Conservation (phyloP, 768 basidiomycete genomes). For the Termitomyces sp. region DNA sequence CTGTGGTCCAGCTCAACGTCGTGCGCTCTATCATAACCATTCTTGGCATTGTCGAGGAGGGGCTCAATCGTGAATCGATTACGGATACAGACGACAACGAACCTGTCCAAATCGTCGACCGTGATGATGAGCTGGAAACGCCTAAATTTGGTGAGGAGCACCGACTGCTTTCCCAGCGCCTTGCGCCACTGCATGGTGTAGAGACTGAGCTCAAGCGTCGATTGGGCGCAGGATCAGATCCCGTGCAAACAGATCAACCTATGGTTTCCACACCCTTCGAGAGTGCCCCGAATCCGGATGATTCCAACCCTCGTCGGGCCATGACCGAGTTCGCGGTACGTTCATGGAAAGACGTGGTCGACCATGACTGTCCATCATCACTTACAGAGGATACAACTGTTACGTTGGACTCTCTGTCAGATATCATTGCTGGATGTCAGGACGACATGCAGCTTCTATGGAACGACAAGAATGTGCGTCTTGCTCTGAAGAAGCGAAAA, state of each 20-base stretch:
- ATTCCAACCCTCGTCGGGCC: constrained; percentile 19
- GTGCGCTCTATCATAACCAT: constrained; percentile 66
- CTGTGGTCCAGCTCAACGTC: constrained; percentile 77
- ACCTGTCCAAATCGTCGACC: constrained; percentile 9
- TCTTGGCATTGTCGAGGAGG: constrained; percentile 53
- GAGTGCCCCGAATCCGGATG: constrained; percentile 18
- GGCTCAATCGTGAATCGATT: constrained; percentile 36
- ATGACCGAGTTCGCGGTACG: constrained; percentile 47
- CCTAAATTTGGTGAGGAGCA: constrained; percentile 48
- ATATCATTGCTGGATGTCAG: constrained; percentile 52
- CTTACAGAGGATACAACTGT: constrained; percentile 4
- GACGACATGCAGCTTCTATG: constrained; percentile 63
- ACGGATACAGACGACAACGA: constrained; percentile 31
- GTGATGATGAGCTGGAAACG: constrained; percentile 6
- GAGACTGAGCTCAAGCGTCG: constrained; percentile 60
- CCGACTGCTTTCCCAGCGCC: constrained; percentile 49
- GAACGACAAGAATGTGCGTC: constrained; percentile 48
- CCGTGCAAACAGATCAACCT: constrained; percentile 23
- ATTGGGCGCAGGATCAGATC: constrained; percentile 44
- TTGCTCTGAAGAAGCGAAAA: constrained; percentile 38
- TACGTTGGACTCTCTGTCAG: constrained; percentile 37
- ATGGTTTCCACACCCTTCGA: constrained; percentile 47
- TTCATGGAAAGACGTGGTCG: constrained; percentile 44
- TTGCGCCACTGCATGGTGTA: constrained; percentile 55
- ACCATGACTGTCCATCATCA: constrained; percentile 15